Base-by-base conservation (phyloP, 352 stramenopile genomes). In the Pythium folliculosum region DNA sequence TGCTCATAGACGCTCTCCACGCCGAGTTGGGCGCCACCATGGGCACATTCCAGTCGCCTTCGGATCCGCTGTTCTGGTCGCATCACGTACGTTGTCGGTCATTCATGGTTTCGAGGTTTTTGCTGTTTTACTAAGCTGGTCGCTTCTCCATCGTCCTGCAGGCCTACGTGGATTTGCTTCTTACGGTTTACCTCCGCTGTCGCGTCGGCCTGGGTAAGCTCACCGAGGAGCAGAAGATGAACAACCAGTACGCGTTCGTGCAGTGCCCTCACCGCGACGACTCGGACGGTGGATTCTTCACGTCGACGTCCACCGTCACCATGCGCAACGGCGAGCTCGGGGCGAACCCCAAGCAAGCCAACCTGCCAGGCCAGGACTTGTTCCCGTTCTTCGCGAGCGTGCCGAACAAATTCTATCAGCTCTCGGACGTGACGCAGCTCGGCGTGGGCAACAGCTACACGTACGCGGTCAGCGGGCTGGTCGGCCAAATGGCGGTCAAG, bases 151-250 rank as follows among this genome's bases (percentile, higher is more conserved):
- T 17, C 37, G 37, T 43, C 14, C 1, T 43, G 37, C 21, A 75
- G 68, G 37, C 60, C 2, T 75, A 73, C 25, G 65, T 89, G 1
- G 82, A 91, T 38, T 60, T 80, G 51, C 60, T 88, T 0, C 72
- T 81, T 38, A 68, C 64, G 3, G 82, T 89, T 57, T 88, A 86
- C 65, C 66, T 86, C 58, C 86, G 86, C 40, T 91, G 83, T 57
- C 77, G 52, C 13, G 69, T 74, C 12, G 65, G 71, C 21, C 32
- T 63, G 13, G 25, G 62, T 25, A 40, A 48, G 25, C 67, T 85
- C 53, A 76, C 60, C 6, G 55, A 79, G 21, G 40, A 27, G 3
- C 60, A 77, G 35, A 80, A 81, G 52, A 54, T 67, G 23, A 69
- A 61, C 45, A 71, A 76, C 40, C 60, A 58, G 16, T 72, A 49